Percentiles rank a stretch among this genome's conserved stretches.
Conservation (phyloP, 1,284 basidiomycete genomes). For the Trametes polyzona region DNA sequence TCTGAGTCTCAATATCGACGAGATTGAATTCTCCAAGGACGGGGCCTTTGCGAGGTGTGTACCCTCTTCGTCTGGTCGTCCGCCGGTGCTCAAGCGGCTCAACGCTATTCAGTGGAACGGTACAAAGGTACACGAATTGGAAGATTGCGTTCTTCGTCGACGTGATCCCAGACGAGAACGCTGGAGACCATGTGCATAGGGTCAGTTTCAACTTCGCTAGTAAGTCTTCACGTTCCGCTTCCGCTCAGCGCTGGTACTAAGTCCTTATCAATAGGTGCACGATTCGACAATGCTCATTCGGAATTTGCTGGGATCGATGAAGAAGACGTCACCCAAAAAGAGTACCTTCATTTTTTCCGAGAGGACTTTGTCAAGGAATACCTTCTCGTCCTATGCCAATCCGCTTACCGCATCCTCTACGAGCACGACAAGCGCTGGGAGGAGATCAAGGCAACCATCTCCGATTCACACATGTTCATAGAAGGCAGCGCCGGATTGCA, state of each 20-base stretch:
- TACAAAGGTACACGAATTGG: slow-evolving; percentile 30
- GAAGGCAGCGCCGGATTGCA: slow-evolving; percentile 16
- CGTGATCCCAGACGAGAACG: slow-evolving; percentile 26
- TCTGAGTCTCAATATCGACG: slow-evolving; percentile 35
- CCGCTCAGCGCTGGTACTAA: background rate
- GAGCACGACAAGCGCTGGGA: slow-evolving; percentile 28
- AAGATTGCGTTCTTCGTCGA: slow-evolving; percentile 37
- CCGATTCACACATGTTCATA: slow-evolving; percentile 7
- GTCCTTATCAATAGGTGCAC: slow-evolving; percentile 28
- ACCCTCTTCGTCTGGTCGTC: background rate
- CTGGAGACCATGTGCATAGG: slow-evolving; percentile 27
- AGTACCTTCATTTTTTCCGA: slow-evolving; percentile 28
- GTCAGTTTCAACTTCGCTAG: slow-evolving; percentile 32
- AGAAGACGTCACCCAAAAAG: slow-evolving; percentile 21
- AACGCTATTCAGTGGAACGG: slow-evolving; percentile 9
- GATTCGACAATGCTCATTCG: slow-evolving; percentile 33
- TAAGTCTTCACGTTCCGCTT: slow-evolving; percentile 15
- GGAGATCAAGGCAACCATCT: slow-evolving; percentile 12
- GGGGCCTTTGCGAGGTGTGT: slow-evolving; percentile 31
- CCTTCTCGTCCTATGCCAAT: slow-evolving; percentile 33
- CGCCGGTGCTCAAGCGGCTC: background rate
- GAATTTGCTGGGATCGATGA: slow-evolving; percentile 28
- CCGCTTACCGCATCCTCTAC: slow-evolving; percentile 34
- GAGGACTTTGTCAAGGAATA: slow-evolving; percentile 35
- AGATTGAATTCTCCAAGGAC: slow-evolving; percentile 32